Evolutionary conservation across 306 rosid species (phyloP).

Genomic region (Inga oerstediana): DNA sequence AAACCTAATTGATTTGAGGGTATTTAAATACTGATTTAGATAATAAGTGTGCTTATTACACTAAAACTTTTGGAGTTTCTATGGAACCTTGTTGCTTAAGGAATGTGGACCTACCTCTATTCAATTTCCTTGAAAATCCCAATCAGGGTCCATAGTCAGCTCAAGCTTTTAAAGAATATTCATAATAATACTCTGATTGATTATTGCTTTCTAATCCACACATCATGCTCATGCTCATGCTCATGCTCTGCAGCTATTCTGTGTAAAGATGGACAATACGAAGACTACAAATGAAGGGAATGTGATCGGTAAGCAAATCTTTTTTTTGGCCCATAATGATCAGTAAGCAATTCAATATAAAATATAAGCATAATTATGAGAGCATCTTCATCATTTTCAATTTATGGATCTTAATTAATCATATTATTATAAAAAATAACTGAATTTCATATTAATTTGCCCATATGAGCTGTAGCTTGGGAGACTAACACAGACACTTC

Average conservation of each 20-base stretch:
- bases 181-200: slow-evolving; percentile 11
- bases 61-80: slow-evolving; percentile 16
- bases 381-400: slow-evolving; percentile 5
- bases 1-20: too few relatives aligned
- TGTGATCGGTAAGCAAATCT: neutral
- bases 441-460: slow-evolving; percentile 28
- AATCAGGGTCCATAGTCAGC: slow-evolving; percentile 24
- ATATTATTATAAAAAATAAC: neutral
- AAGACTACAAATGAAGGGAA: slow-evolving; percentile 40
- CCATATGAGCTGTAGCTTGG: slow-evolving; percentile 23
- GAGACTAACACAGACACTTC: neutral
- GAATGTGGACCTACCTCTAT: slow-evolving; percentile 33
- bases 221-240: too few relatives aligned
- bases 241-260: neutral
- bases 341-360: slow-evolving; percentile 13
- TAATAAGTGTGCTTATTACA: neutral
- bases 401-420: slow-evolving; percentile 1
- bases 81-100: slow-evolving; percentile 12
- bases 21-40: too few relatives aligned
- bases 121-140: slow-evolving; percentile 20
- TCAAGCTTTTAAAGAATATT: neutral
- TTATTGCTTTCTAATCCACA: neutral
- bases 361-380: slow-evolving; percentile 15
- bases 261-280: slow-evolving; percentile 39
- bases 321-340: too few relatives aligned